Percentiles rank a stretch among this genome's conserved stretches.
Conservation (phyloP, 352 stramenopile genomes). For the Phytophthora boehmeriae region DNA sequence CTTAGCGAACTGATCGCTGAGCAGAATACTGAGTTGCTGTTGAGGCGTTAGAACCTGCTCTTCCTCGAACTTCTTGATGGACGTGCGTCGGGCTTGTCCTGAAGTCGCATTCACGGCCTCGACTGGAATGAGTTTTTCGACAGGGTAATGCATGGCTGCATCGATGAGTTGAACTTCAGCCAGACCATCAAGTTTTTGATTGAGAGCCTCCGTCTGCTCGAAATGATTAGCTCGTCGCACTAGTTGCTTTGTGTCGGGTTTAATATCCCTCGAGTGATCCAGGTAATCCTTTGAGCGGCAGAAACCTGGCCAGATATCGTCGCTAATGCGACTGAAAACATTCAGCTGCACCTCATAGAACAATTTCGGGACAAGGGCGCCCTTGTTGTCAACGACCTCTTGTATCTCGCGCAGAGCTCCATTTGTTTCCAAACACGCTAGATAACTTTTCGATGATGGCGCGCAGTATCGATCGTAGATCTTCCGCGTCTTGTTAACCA, state of each 20-base stretch:
- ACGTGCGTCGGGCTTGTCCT: constrained; percentile 5
- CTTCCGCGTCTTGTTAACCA: constrained; percentile 75
- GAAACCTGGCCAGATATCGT: constrained; percentile 73
- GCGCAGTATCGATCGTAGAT: constrained; percentile 84
- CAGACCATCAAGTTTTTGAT: constrained; percentile 62
- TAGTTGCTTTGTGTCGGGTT: constrained; percentile 30
- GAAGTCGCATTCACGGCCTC: constrained; percentile 23
- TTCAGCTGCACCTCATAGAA: constrained; percentile 74
- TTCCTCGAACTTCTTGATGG: constrained; percentile 33
- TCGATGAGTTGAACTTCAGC: constrained; percentile 81
- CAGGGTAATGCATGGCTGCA: constrained; percentile 70
- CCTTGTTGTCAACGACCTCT: constrained; percentile 46
- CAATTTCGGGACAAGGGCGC: constrained; percentile 57
- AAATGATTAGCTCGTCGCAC: constrained; percentile 16
- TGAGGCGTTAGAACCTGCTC: constrained; percentile 49
- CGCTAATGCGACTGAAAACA: constrained; percentile 65
- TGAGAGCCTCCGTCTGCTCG: constrained; percentile 53
- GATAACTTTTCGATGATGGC: constrained; percentile 49
- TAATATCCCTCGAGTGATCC: constrained; percentile 55
- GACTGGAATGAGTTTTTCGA: constrained; percentile 74
- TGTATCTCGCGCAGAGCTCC: constrained; percentile 53
- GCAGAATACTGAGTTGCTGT: constrained; percentile 52
- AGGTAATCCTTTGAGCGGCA: constrained; percentile 77
- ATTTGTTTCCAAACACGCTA: constrained; percentile 41
- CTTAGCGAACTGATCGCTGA: constrained; percentile 65